These are phyloP conservation scores for Solanum chilense DNA, from an alignment of 257 asterid species.

Conservation along the genomic window DNA sequence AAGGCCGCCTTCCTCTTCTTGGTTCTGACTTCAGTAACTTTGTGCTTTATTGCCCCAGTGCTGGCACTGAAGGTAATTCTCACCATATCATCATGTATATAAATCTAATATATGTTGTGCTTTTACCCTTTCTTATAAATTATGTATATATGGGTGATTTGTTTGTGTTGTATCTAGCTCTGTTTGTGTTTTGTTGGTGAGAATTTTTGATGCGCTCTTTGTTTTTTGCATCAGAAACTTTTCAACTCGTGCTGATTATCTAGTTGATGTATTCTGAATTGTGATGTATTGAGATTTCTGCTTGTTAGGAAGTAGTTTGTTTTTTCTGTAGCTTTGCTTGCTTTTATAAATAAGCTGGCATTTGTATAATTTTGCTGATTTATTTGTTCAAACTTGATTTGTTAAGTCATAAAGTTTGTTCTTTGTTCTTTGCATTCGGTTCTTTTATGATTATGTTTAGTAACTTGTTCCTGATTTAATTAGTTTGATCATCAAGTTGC, in stretches of 20 bases:
- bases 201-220: not conserved
- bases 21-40: slow-evolving; percentile 62
- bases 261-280: not conserved
- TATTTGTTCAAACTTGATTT: not conserved
- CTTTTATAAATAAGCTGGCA: not conserved
- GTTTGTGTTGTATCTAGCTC: not conserved
- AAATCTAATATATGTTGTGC: not conserved
- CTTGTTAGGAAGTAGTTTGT: not conserved
- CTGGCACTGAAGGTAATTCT: slow-evolving; percentile 57
- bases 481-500: not conserved
- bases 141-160: not conserved
- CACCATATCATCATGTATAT: not conserved
- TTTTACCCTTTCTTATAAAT: no score
- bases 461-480: not conserved
- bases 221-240: not conserved
- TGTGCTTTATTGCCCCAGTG: slow-evolving; percentile 62
- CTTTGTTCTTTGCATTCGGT: not conserved
- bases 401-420: not conserved
- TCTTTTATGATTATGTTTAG: not conserved
- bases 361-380: not conserved
- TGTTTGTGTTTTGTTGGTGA: not conserved
- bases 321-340: not conserved
- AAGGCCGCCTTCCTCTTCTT: slow-evolving; percentile 82
- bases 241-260: not conserved
- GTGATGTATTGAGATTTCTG: not conserved